Evolutionary conservation across 768 basidiomycete species (phyloP), one percentile per base, ranked within the genome.

Genomic region (Chalciporus piperatus): DNA sequence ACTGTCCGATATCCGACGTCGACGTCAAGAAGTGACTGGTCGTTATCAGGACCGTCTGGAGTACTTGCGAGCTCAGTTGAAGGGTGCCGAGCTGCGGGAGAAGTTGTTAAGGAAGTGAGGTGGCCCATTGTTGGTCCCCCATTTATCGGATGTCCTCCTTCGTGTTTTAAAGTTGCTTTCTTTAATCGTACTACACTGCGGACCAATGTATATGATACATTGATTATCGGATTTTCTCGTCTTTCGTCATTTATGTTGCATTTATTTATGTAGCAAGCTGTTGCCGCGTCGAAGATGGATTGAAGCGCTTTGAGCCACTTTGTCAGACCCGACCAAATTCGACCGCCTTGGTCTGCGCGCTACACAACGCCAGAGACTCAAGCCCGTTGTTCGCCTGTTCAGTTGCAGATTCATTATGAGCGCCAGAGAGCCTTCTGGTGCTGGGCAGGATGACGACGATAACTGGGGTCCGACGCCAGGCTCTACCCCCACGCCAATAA

Each of bases 81-180:
- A 90, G 70, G 85, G 87, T 17, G 90, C 89, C 2, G 86, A 91
- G 70, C 65, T 92, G 61, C 87, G 87, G 56, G 91, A 92, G 73
- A 89, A 89, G 66, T 69, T 92, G 59, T 58, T 87, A 74, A 82
- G 79, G 64, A 84, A 78, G 65, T 83, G 58, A 74, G 41, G 22
- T 45, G 39, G 30, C 28, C n/a, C n/a, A n/a, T n/a, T n/a, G n/a
- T n/a, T n/a, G n/a, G n/a, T n/a, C n/a, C n/a, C 39, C 30, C 46
- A 22, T 46, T 51, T 27, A 28, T 28, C 28, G 16, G 28, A 45
- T 49, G 52, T 56, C 45, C 11, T 23, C 50, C 13, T 23, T 52
- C 44, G 32, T 59, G 56, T 57, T 46, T 48, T 45, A 53, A 53
- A 53, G 17, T 7, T 52, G 42, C 51, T 59, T 61, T 57, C 40